Base-by-base conservation (phyloP, 768 basidiomycete species). In the Amanita polypyramis region DNA sequence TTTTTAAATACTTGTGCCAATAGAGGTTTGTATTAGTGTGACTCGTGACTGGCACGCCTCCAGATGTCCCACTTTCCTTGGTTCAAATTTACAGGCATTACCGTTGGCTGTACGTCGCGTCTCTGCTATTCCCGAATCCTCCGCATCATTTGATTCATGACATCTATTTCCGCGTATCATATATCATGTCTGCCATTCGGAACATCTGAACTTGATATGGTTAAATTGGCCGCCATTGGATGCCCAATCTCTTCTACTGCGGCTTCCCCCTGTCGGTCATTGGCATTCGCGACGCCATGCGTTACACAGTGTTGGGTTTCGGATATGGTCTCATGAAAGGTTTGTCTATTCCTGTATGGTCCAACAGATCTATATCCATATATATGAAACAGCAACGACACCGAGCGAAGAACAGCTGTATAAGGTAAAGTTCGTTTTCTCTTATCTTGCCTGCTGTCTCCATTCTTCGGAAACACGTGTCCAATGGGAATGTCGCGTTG, bases 321-420 rank as follows among this genome's bases (percentile, higher is more conserved):
- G 80, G 80, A 30, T 82, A 79, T 61, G 52, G 66, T 44, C 60
- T 76, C 47, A 82, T 82, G 80, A 77, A 71, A 64, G 73, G 80
- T 80, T 59, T 63, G 69, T 47, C 44, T 14, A 23, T 27, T 27
- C 25, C 25, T 25, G 20, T 40, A 45, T 37, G 37, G 19, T 52
- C 29, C 6, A 10, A 37, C 51, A 53, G 47, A 51, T 45, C 37
- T n/a, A 40, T 30, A 46, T 51, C 43, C 50, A 55, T 51, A 35
- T 35, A 35, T 4, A 35, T 35, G 25, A 17, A 29, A 32, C 50
- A 78, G 76, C 67, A 30, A 76, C 75, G 40, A 72, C 70, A 25
- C 72, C 73, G 30, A 75, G 66, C 45, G 75, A 76, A 65, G 70
- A 75, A 60, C 67, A 76, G 55, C 62, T 73, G 30, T 78, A 78